Conservation (phyloP, 1,284 basidiomycete species). For the Sporisorium graminicola region DNA sequence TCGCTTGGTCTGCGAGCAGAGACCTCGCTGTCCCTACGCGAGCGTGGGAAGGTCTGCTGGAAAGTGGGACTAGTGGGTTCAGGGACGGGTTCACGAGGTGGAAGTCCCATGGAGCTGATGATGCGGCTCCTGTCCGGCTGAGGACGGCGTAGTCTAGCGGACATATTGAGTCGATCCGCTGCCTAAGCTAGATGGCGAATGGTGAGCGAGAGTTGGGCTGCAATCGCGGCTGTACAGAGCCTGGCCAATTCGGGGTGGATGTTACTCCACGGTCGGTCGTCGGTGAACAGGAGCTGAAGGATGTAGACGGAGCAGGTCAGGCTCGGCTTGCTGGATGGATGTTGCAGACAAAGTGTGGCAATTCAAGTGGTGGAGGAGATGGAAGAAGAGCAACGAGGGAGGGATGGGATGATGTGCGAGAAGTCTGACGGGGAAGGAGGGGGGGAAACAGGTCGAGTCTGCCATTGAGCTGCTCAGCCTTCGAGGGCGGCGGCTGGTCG, state of each 20-base stretch:
- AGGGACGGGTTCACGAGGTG: slow-evolving; percentile 33
- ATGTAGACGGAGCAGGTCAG: not conserved
- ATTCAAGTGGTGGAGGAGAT: not conserved
- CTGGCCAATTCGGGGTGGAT: not conserved
- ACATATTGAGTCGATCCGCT: slow-evolving; percentile 16
- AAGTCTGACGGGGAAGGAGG: too few relatives aligned
- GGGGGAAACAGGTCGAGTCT: not conserved
- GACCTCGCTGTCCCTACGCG: slow-evolving; percentile 28
- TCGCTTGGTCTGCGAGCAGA: slow-evolving; percentile 23
- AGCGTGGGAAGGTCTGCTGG: slow-evolving; percentile 29
- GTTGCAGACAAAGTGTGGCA: not conserved
- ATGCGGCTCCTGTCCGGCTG: slow-evolving; percentile 42
- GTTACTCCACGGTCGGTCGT: not conserved
- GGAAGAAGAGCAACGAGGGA: not conserved
- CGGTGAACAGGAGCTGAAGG: not conserved
- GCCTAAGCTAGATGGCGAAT: not conserved
- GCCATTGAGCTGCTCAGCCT: not conserved
- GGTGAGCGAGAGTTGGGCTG: too few relatives aligned
- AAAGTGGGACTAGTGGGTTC: slow-evolving; percentile 36
- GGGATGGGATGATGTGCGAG: too few relatives aligned
- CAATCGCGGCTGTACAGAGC: not conserved
- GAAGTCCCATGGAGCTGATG: slow-evolving; percentile 44
- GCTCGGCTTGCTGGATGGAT: not conserved
- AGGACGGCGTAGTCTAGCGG: slow-evolving; percentile 23
- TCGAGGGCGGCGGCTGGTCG: not conserved